Conservation (phyloP, 2,329 filamentous ascomycete species). For the Ampelomyces quisqualis region DNA sequence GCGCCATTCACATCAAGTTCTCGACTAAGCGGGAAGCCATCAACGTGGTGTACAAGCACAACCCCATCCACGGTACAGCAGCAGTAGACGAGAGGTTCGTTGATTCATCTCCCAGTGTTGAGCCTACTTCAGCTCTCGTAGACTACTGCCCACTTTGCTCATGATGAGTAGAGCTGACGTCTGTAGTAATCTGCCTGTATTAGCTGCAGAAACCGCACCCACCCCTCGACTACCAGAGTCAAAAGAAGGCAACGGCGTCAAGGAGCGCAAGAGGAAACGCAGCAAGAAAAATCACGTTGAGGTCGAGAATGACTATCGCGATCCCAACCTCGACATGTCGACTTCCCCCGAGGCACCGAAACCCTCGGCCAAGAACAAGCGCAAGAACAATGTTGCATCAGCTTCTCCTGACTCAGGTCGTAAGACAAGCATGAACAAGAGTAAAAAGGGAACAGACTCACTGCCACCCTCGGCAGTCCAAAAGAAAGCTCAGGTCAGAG, state of each 20-base stretch:
- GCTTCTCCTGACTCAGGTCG: constrained; percentile 6
- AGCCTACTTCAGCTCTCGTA: no score
- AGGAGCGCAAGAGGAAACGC: constrained; percentile 21
- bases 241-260: constrained; percentile 7
- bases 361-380: constrained; percentile 21
- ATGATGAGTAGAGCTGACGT: no score
- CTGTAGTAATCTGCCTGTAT: constrained; percentile 7
- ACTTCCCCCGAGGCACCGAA: constrained; percentile 21
- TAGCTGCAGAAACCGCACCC: constrained; percentile 5
- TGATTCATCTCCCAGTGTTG: no score
- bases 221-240: neutral
- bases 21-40: constrained; percentile 38
- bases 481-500: constrained; percentile 11
- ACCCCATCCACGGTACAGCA: constrained; percentile 33
- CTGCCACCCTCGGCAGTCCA: constrained; percentile 16
- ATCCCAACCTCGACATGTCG: constrained; percentile 24
- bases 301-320: constrained; percentile 10
- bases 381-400: constrained; percentile 17
- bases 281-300: constrained; percentile 19
- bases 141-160: no score
- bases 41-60: constrained; percentile 42
- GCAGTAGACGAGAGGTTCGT: constrained; percentile 22
- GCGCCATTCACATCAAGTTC: constrained; percentile 39
- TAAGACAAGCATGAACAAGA: constrained; percentile 17
- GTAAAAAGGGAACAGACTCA: constrained; percentile 18